A percentile compares a stretch with the other conserved stretches of the same genome.
Conservation (phyloP, 495 filamentous ascomycete species). For the Melanomma pulvis-pyrius region DNA sequence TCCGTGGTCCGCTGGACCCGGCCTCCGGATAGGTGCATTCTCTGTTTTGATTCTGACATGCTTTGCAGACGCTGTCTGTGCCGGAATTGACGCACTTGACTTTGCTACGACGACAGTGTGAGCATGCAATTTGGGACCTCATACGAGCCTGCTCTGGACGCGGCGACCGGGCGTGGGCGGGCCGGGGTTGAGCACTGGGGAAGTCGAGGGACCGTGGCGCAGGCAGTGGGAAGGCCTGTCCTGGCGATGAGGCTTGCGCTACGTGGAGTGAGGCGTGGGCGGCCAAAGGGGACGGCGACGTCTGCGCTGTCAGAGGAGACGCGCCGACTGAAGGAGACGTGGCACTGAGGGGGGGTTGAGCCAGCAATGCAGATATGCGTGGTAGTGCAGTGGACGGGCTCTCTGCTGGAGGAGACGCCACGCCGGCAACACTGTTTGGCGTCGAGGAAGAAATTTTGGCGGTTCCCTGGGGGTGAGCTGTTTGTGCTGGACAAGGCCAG, state of each 20-base stretch:
- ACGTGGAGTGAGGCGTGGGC: background rate
- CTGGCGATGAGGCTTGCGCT: background rate
- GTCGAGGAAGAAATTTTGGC: constrained; percentile 33
- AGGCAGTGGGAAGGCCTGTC: background rate
- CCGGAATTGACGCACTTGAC: constrained; percentile 84
- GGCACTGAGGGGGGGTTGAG: constrained; percentile 1
- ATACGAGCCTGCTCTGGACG: constrained; percentile 49
- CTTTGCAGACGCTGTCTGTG: constrained; percentile 72
- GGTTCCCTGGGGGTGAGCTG: constrained; percentile 12
- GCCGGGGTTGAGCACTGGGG: background rate
- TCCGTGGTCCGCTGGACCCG: constrained; percentile 41
- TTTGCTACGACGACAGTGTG: constrained; percentile 76
- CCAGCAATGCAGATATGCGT: constrained; percentile 18
- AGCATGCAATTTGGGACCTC: constrained; percentile 80
- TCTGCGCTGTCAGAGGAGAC: constrained; percentile 2
- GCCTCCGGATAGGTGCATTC: constrained; percentile 74
- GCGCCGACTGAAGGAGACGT: constrained; percentile 3
- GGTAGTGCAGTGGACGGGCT: constrained; percentile 15
- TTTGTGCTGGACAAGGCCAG: background rate
- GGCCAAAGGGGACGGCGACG: background rate
- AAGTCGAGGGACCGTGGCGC: constrained; percentile 3
- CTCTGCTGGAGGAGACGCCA: constrained; percentile 17
- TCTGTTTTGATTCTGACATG: constrained; percentile 73
- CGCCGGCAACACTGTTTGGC: constrained; percentile 12
- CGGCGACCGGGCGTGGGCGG: constrained; percentile 5